phyloP scores from a whole-genome alignment of 306 rosid genomes.

The Castanopsis chinensis region DNA sequence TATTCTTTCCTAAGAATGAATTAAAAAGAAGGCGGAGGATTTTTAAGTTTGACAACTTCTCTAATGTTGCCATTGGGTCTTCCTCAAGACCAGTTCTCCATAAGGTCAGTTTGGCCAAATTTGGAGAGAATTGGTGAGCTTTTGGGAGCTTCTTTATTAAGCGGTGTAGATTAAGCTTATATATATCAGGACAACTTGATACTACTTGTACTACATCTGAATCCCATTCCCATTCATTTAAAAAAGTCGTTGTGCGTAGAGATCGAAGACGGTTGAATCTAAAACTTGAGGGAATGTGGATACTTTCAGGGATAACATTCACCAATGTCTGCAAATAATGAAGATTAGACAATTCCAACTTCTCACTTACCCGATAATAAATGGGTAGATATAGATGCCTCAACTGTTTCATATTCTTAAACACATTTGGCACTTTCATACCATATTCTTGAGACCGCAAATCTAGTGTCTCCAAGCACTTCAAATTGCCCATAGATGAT shows the following conservation, averaged over 20 bases:
- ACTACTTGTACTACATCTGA: neutral
- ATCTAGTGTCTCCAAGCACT: neutral
- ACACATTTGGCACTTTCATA: neutral
- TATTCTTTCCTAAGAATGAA: no score
- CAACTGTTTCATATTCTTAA: neutral
- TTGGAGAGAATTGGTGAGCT: constrained; percentile 2
- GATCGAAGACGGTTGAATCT: no score
- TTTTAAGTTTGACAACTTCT: no score
- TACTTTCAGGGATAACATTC: neutral
- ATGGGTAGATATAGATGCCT: neutral
- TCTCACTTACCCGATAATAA: neutral
- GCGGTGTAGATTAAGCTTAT: neutral
- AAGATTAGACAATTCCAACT: neutral
- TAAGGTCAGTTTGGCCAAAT: constrained; percentile 12
- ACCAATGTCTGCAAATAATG: neutral
- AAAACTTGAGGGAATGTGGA: neutral
- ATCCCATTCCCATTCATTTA: neutral
- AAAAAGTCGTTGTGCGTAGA: neutral
- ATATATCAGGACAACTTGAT: neutral
- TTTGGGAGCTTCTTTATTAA: neutral
- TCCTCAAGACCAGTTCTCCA: neutral
- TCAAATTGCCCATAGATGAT: neutral
- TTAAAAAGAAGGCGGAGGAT: neutral
- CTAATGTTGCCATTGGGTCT: neutral
- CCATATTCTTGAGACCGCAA: neutral